Evolutionary conservation across 495 filamentous ascomycete species (phyloP).

Genomic region (Wilcoxina mikolae): DNA sequence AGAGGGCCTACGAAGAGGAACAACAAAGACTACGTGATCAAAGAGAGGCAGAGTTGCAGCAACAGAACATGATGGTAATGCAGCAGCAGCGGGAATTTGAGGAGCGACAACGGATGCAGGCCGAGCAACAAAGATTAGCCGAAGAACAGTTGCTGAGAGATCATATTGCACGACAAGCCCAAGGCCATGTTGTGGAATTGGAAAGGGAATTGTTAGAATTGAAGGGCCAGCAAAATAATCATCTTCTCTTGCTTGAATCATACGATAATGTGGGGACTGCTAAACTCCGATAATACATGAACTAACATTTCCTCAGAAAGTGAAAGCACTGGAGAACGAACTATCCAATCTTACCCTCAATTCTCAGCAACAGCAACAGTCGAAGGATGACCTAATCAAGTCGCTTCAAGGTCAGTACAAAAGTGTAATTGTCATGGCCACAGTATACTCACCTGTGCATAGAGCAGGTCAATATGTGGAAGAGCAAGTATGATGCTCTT

Average conservation of each 20-base stretch:
- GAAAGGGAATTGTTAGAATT: slow-evolving; percentile 91
- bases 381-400: slow-evolving; percentile 87
- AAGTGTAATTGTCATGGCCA: background rate
- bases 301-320: slow-evolving; percentile 38
- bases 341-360: slow-evolving; percentile 66
- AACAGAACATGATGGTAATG: slow-evolving; percentile 46
- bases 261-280: slow-evolving; percentile 46
- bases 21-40: slow-evolving; percentile 75
- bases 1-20: slow-evolving; percentile 86
- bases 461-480: slow-evolving; percentile 61
- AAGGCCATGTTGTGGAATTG: slow-evolving; percentile 82
- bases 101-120: slow-evolving; percentile 75
- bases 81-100: slow-evolving; percentile 85
- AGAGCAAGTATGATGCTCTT: slow-evolving; percentile 87
- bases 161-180: slow-evolving; percentile 79
- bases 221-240: slow-evolving; percentile 86
- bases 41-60: slow-evolving; percentile 52
- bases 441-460: slow-evolving; percentile 11
- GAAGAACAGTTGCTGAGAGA: slow-evolving; percentile 79
- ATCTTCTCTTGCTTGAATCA: slow-evolving; percentile 91
- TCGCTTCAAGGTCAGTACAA: slow-evolving; percentile 47
- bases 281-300: background rate
- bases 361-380: slow-evolving; percentile 66
- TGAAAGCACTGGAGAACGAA: slow-evolving; percentile 85
- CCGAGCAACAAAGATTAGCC: slow-evolving; percentile 76